A percentile compares a stretch with the other conserved stretches of the same genome.
Conservation (phyloP, 2,329 filamentous ascomycete species). For the Rugonectria rugulosa region DNA sequence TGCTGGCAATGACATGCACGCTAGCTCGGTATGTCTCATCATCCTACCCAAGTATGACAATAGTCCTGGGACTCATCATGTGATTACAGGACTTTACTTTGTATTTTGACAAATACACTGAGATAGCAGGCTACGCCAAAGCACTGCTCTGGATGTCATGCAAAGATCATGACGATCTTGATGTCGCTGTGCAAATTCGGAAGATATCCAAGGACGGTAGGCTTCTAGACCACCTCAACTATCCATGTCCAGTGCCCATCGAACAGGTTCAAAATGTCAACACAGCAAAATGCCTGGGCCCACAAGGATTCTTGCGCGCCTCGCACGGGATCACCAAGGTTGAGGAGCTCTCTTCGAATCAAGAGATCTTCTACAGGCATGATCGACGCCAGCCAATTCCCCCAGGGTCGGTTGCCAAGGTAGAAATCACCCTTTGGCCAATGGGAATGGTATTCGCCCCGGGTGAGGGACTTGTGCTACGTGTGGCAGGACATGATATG, state of each 20-base stretch:
- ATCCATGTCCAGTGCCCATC: constrained; percentile 4
- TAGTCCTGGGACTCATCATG: too few species aligned
- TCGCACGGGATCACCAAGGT: neutral
- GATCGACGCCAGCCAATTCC: neutral
- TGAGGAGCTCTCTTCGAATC: too few species aligned
- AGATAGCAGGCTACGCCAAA: neutral
- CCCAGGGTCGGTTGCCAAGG: neutral
- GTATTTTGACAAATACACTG: neutral
- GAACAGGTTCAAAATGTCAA: neutral
- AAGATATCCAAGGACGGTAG: neutral
- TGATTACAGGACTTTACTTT: neutral
- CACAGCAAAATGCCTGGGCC: neutral
- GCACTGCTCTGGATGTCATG: neutral
- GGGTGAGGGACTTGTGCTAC: neutral
- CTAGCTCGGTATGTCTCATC: too few species aligned
- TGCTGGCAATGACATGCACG: too few species aligned
- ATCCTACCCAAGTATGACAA: too few species aligned
- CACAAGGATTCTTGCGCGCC: neutral
- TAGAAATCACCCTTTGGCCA: constrained; percentile 10
- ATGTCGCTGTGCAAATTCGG: neutral
- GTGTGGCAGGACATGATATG: constrained; percentile 2
- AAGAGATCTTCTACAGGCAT: constrained; percentile 2
- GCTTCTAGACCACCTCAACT: neutral
- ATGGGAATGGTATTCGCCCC: constrained; percentile 4
- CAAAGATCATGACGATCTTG: constrained; percentile 1